Conservation (phyloP, 352 stramenopile genomes). For the Globisporangium orthogonon region DNA sequence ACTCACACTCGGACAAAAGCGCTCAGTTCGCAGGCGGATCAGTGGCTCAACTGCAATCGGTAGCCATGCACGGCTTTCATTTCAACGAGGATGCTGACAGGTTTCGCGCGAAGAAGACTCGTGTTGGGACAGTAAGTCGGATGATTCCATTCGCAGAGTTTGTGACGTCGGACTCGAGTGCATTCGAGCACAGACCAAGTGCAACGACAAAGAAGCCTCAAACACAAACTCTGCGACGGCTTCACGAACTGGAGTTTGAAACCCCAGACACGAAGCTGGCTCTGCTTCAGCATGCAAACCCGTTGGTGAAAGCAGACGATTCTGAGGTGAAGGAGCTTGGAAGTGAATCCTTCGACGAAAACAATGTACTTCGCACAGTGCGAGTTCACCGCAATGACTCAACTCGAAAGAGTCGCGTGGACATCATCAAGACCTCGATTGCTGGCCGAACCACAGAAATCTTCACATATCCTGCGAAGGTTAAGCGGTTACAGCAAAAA, state of each 20-base stretch:
- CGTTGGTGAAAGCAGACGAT: constrained; percentile 1
- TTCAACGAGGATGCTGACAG: constrained; percentile 1
- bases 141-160: constrained; percentile 11
- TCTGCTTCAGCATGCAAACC: constrained; percentile 7
- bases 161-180: neutral
- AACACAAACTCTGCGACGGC: constrained; percentile 1
- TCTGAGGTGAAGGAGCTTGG: neutral
- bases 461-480: constrained; percentile 4
- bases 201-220: neutral
- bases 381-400: neutral
- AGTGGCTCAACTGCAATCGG: neutral
- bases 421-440: constrained; percentile 10
- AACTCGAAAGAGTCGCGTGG: constrained; percentile 9
- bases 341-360: neutral
- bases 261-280: neutral
- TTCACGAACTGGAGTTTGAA: constrained; percentile 10
- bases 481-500: neutral
- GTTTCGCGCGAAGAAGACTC: constrained; percentile 13
- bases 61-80: neutral
- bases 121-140: constrained; percentile 6
- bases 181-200: neutral
- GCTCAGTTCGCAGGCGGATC: neutral
- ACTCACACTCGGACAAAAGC: neutral
- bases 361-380: neutral
- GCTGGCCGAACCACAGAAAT: constrained; percentile 4